Conservation (phyloP, 768 basidiomycete genomes). For the Saitozyma sp. region DNA sequence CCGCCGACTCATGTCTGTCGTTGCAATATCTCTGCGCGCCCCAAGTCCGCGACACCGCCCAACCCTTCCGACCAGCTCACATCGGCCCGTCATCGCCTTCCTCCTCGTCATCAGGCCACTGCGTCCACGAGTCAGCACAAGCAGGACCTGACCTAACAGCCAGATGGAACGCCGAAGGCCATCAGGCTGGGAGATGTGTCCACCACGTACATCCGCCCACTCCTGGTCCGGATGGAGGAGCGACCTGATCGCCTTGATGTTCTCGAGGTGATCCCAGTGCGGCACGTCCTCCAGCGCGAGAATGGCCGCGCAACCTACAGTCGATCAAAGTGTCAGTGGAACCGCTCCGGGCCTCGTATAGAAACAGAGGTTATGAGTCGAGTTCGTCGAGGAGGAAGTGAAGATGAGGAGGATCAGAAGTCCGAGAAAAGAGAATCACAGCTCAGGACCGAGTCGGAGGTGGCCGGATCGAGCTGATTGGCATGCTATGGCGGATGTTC, state of each 20-base stretch:
- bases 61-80: background rate
- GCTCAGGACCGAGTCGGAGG: too few species aligned
- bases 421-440: too few species aligned
- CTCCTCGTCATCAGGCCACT: background rate
- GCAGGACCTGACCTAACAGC: too few species aligned
- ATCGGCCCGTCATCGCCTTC: background rate
- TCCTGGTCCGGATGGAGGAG: constrained; percentile 7
- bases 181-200: too few species aligned
- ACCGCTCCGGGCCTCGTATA: too few species aligned
- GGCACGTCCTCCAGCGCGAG: constrained; percentile 3
- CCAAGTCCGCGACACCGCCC: too few species aligned
- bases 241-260: constrained; percentile 6
- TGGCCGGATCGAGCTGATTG: too few species aligned
- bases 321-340: too few species aligned
- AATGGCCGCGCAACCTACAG: constrained; percentile 9
- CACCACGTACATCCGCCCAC: constrained; percentile 8
- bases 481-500: background rate
- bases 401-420: background rate
- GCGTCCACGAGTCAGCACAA: background rate
- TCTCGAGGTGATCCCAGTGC: constrained; percentile 13
- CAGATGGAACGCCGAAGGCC: too few species aligned
- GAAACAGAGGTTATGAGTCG: background rate
- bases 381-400: background rate
- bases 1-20: too few species aligned
- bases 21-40: too few species aligned